These are phyloP conservation scores for Phyllosticta capitalensis DNA, from an alignment of 2,329 filamentous ascomycete species.

Conservation along the genomic window DNA sequence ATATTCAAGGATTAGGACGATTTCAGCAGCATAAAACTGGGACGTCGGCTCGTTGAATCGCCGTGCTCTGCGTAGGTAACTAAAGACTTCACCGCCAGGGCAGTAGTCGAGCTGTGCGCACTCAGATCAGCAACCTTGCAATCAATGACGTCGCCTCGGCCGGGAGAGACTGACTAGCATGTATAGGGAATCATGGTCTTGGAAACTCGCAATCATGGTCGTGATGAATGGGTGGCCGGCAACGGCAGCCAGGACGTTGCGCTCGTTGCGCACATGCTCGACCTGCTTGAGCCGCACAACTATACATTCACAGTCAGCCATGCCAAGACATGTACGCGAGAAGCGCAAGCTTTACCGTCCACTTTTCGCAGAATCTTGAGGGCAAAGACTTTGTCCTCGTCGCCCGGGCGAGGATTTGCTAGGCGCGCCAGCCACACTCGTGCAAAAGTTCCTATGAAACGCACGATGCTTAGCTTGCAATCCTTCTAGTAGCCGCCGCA, in stretches of 20 bases:
- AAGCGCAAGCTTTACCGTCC: conserved; percentile 32
- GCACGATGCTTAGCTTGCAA: conserved; percentile 7
- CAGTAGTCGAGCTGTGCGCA: conserved; percentile 60
- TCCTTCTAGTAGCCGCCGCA: neutral
- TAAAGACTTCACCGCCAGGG: conserved; percentile 76
- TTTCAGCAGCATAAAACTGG: conserved; percentile 76
- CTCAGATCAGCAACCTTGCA: conserved; percentile 14
- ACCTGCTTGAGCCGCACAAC: conserved; percentile 79
- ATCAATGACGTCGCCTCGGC: neutral
- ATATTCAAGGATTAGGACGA: conserved; percentile 71
- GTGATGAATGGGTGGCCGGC: conserved; percentile 79
- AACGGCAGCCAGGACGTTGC: conserved; percentile 65
- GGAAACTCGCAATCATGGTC: conserved; percentile 66
- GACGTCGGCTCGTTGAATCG: conserved; percentile 71
- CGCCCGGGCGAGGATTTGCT: conserved; percentile 40
- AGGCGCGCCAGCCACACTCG: conserved; percentile 70
- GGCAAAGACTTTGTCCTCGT: conserved; percentile 61
- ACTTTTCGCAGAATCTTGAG: conserved; percentile 66
- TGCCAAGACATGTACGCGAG: neutral
- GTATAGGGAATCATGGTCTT: conserved; percentile 68
- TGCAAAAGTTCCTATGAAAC: conserved; percentile 60
- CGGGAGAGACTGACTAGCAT: conserved; percentile 48
- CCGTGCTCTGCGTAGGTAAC: conserved; percentile 65
- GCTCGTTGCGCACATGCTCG: conserved; percentile 78
- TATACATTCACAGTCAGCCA: conserved; percentile 19